Evolutionary conservation across 805 yeast species (phyloP).

Genomic region (Teunomyces tritomae): DNA sequence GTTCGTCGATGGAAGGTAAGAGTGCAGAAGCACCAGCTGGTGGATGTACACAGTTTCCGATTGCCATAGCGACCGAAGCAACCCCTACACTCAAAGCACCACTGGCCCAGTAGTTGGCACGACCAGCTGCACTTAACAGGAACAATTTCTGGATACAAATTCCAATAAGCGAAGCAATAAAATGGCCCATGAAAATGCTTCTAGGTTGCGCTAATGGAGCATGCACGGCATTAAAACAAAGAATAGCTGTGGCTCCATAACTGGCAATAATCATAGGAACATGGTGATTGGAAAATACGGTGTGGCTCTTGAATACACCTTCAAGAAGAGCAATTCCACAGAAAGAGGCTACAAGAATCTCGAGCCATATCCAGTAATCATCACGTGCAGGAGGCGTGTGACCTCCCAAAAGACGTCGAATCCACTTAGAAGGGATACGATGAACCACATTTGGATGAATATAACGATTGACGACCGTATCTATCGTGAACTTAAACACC

Average conservation of each 20-base stretch:
- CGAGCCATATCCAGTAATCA: slow-evolving; percentile 46
- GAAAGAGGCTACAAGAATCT: slow-evolving; percentile 44
- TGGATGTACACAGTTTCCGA: slow-evolving; percentile 61
- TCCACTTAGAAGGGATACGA: slow-evolving; percentile 28
- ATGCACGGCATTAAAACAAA: slow-evolving; percentile 52
- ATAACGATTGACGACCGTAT: slow-evolving; percentile 25
- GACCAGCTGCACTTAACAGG: slow-evolving; percentile 40
- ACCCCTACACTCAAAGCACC: slow-evolving; percentile 59
- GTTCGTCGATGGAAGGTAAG: slow-evolving; percentile 49
- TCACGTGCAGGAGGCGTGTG: slow-evolving; percentile 26
- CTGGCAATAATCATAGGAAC: slow-evolving; percentile 52
- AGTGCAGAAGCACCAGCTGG: slow-evolving; percentile 73
- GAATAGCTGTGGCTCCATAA: slow-evolving; percentile 63
- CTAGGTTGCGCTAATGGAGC: slow-evolving; percentile 68
- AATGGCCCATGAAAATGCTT: slow-evolving; percentile 55
- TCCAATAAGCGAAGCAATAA: slow-evolving; percentile 52
- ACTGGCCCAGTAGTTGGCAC: slow-evolving; percentile 50
- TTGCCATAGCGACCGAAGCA: slow-evolving; percentile 51
- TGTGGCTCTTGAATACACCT: slow-evolving; percentile 42
- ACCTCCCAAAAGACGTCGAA: slow-evolving; percentile 41
- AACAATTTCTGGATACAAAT: slow-evolving; percentile 54
- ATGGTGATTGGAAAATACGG: slow-evolving; percentile 36
- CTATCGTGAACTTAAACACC: slow-evolving; percentile 41
- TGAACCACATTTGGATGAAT: slow-evolving; percentile 19
- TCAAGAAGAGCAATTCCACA: slow-evolving; percentile 45